phyloP scores from a whole-genome alignment of 257 asterid genomes.

The Echites panduratus region DNA sequence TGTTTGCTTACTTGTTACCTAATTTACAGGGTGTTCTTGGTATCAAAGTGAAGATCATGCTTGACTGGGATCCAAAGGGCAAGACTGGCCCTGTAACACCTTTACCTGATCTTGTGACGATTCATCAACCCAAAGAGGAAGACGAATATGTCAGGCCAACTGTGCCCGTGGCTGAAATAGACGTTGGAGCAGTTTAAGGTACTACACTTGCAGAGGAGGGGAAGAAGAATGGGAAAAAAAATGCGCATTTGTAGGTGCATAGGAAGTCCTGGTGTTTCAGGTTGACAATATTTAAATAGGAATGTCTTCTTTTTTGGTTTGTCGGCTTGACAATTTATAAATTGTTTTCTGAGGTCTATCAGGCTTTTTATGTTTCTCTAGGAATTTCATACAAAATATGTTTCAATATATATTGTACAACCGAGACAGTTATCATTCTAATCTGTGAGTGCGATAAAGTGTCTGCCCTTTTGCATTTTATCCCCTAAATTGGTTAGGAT shows the following conservation, averaged over 20 bases:
- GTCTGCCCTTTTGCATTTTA: too few species aligned
- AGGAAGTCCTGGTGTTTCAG: background rate
- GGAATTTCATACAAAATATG: background rate
- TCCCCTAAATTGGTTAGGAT: too few species aligned
- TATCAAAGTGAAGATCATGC: slow-evolving; percentile 63
- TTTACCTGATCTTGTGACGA: slow-evolving; percentile 51
- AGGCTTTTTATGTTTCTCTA: background rate
- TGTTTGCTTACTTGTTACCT: background rate
- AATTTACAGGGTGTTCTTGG: slow-evolving; percentile 43
- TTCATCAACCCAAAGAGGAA: slow-evolving; percentile 55
- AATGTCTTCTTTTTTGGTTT: background rate
- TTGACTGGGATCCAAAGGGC: slow-evolving; percentile 58
- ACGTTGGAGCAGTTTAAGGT: slow-evolving; percentile 13
- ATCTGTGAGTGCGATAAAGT: too few species aligned
- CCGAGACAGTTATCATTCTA: too few species aligned
- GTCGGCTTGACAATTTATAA: slow-evolving; percentile 8
- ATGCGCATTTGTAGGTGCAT: slow-evolving; percentile 1
- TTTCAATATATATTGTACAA: background rate
- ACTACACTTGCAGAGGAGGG: background rate
- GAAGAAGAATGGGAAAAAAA: background rate
- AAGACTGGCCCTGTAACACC: slow-evolving; percentile 51
- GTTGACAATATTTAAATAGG: slow-evolving; percentile 9
- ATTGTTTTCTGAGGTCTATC: slow-evolving; percentile 4
- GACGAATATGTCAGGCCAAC: slow-evolving; percentile 24
- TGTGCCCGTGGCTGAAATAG: slow-evolving; percentile 29